Percentiles rank a stretch among this genome's conserved stretches.
These are phyloP conservation scores for Nematodospora anomalae DNA, from an alignment of 1,139 yeast genomes.

Conservation along the genomic window DNA sequence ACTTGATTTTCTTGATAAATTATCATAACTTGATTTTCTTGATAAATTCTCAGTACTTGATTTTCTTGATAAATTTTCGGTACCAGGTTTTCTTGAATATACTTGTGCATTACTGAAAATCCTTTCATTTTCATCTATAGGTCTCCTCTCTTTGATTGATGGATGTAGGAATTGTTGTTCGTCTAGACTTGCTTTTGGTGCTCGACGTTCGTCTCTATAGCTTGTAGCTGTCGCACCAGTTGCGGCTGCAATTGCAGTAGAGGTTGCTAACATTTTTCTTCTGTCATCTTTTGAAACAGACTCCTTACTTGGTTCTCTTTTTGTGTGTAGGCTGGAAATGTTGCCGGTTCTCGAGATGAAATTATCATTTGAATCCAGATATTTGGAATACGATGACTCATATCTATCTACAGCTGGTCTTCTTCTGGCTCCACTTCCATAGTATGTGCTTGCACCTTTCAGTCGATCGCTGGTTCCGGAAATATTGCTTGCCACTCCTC, in stretches of 20 bases:
- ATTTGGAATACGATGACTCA: conserved; percentile 17
- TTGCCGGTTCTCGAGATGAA: conserved; percentile 8
- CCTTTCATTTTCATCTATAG: not conserved
- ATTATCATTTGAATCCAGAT: conserved; percentile 8
- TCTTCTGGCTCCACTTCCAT: conserved; percentile 7
- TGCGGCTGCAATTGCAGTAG: conserved; percentile 2
- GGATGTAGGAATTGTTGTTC: not conserved
- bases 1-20: conserved; percentile 6
- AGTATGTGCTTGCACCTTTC: conserved; percentile 4
- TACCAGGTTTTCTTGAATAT: conserved; percentile 3
- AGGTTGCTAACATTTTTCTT: conserved; percentile 2
- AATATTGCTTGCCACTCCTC: not conserved
- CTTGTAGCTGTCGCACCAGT: conserved; percentile 3
- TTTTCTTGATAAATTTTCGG: conserved; percentile 4
- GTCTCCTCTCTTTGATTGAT: conserved; percentile 2
- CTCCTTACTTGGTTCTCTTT: conserved; percentile 1
- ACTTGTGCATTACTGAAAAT: not conserved
- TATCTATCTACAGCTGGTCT: conserved; percentile 15
- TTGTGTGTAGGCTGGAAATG: conserved; percentile 1
- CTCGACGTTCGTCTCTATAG: conserved; percentile 10
- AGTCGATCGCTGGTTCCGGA: not conserved
- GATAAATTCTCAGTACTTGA: conserved; percentile 3
- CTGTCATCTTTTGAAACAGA: conserved; percentile 5
- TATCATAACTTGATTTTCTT: conserved; percentile 5
- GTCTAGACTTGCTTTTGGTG: conserved; percentile 1